Evolutionary conservation across 2,329 filamentous ascomycete genomes (phyloP).

Genomic region (Scopulariopsis brevicaulis): DNA sequence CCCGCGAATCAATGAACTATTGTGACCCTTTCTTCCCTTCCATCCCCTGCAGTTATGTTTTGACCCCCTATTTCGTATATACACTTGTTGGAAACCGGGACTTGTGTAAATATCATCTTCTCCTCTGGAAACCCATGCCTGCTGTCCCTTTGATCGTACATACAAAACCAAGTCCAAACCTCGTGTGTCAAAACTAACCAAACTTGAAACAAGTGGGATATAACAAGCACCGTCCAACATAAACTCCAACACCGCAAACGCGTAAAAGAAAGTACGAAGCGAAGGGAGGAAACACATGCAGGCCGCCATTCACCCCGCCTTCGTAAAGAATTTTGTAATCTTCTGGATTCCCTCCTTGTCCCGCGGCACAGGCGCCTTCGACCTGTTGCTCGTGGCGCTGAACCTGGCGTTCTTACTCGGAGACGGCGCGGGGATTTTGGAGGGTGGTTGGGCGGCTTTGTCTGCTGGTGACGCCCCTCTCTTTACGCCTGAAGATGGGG

Average conservation of each 20-base stretch:
- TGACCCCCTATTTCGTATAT: background rate
- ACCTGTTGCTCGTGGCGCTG: background rate
- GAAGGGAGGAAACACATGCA: background rate
- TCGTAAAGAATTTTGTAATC: slow-evolving; percentile 4
- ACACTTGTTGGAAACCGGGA: background rate
- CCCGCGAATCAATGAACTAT: background rate
- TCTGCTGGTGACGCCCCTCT: background rate
- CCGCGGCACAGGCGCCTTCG: background rate
- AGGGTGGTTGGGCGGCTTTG: background rate
- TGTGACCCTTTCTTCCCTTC: background rate
- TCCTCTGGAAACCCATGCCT: background rate
- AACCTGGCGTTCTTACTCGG: background rate
- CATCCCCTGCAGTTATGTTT: background rate
- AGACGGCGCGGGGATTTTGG: background rate
- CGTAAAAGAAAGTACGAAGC: background rate
- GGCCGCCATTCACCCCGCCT: background rate
- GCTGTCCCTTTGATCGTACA: background rate
- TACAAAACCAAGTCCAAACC: background rate
- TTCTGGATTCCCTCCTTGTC: background rate
- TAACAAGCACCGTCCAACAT: background rate
- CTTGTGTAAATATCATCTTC: background rate
- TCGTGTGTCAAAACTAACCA: too few species aligned
- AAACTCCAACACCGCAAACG: background rate
- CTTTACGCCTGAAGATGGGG: background rate
- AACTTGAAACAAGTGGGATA: background rate